Evolutionary conservation across 805 yeast species (phyloP).

Genomic region (Candida takata): DNA sequence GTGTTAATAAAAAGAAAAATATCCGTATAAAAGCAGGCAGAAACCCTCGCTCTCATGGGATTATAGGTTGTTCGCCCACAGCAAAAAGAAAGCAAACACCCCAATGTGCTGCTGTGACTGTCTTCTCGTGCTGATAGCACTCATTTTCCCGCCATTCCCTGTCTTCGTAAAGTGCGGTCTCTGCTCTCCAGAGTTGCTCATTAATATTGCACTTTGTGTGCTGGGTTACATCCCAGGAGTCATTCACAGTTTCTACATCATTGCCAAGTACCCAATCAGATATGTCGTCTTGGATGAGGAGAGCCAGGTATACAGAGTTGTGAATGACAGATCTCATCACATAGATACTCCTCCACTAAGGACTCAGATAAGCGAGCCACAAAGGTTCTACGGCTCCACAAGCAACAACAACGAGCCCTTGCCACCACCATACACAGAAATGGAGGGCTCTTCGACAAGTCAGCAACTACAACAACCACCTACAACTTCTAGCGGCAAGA

Average conservation of each 20-base stretch:
- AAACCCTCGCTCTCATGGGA: no score
- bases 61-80: no score
- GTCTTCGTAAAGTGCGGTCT: conserved; percentile 68
- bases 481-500: background rate
- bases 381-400: background rate
- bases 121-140: conserved; percentile 59
- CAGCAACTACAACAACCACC: background rate
- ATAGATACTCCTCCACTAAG: background rate
- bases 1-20: no score
- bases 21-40: no score
- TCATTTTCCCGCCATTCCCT: conserved; percentile 73
- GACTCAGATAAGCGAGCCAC: background rate
- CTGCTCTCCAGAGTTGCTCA: conserved; percentile 60
- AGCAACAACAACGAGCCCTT: background rate
- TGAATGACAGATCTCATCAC: conserved; percentile 1
- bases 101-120: conserved; percentile 40
- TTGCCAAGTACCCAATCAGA: conserved; percentile 57
- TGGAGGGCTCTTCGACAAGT: background rate
- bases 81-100: background rate
- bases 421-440: conserved; percentile 17
- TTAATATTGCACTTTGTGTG: conserved; percentile 63
- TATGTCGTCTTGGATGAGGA: conserved; percentile 25
- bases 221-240: conserved; percentile 76
- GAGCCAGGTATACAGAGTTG: conserved; percentile 13
- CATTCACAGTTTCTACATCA: conserved; percentile 71